phyloP scores from a whole-genome alignment of 2,329 filamentous ascomycete genomes.

The Fusarium zealandicum region DNA sequence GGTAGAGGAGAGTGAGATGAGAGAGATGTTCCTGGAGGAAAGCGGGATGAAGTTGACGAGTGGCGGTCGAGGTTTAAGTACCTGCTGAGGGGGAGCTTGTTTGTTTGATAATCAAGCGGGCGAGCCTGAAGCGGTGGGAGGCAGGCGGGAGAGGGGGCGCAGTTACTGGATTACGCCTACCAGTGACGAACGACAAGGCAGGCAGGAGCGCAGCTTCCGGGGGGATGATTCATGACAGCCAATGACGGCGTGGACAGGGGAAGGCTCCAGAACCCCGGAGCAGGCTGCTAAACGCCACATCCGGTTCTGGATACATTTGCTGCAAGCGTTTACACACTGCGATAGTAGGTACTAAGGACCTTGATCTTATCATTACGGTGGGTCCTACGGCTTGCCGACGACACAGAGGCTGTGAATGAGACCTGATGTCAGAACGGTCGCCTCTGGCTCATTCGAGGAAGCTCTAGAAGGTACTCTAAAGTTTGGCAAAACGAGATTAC shows the following conservation, averaged over 20 bases:
- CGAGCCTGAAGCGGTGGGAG: conserved; percentile 32
- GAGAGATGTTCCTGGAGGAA: conserved; percentile 26
- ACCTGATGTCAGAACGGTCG: conserved; percentile 25
- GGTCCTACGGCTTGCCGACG: conserved; percentile 7
- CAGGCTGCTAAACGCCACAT: conserved; percentile 33
- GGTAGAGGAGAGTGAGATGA: conserved; percentile 16
- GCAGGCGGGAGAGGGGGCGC: conserved; percentile 39
- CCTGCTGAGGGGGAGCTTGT: conserved; percentile 21
- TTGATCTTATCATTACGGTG: conserved; percentile 25
- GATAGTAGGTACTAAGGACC: conserved; percentile 31
- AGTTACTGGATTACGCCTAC: conserved; percentile 39
- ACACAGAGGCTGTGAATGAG: conserved; percentile 6
- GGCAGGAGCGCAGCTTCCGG: conserved; percentile 36
- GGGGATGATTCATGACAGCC: conserved; percentile 50
- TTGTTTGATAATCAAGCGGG: conserved; percentile 38
- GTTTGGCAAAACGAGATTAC: neutral
- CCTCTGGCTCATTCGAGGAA: conserved; percentile 16
- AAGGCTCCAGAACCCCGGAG: conserved; percentile 51
- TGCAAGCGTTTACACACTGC: conserved; percentile 4
- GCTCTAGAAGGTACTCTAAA: conserved; percentile 19
- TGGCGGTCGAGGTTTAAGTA: conserved; percentile 45
- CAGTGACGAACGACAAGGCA: conserved; percentile 32
- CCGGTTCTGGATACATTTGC: conserved; percentile 35
- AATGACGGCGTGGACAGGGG: conserved; percentile 39
- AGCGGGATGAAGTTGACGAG: conserved; percentile 21